phyloP scores from a whole-genome alignment of 768 basidiomycete species.

The Lentinula boryana region DNA sequence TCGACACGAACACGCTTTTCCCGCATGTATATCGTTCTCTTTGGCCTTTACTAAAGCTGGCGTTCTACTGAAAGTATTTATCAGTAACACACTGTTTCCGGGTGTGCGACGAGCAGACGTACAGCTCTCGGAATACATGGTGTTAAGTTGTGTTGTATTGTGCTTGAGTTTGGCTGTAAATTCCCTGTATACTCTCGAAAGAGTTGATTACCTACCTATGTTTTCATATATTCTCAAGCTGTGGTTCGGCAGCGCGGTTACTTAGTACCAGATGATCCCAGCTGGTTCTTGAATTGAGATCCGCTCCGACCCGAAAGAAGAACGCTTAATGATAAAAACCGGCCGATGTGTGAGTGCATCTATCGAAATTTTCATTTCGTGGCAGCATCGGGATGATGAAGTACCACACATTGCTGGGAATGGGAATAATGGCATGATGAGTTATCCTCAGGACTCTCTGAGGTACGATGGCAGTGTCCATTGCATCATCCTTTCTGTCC shows the following conservation, averaged over 20 bases:
- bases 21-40: slow-evolving; percentile 4
- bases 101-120: neutral
- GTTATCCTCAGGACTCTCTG: neutral
- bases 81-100: neutral
- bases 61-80: neutral
- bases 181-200: neutral
- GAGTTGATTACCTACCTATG: no score
- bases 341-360: neutral
- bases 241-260: neutral
- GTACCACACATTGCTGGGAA: neutral
- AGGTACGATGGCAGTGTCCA: neutral
- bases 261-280: neutral
- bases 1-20: neutral
- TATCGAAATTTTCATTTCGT: neutral
- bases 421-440: neutral
- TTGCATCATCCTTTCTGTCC: neutral
- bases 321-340: neutral
- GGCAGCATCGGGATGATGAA: neutral
- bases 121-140: neutral
- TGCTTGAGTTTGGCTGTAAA: neutral
- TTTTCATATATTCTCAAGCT: neutral
- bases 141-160: neutral
- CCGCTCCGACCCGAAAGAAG: neutral
- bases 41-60: neutral
- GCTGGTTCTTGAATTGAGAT: slow-evolving; percentile 1